Evolutionary conservation across 306 rosid genomes (phyloP), one percentile per base, ranked within the genome.

Genomic region (Amphicarpaea edgeworthii): DNA sequence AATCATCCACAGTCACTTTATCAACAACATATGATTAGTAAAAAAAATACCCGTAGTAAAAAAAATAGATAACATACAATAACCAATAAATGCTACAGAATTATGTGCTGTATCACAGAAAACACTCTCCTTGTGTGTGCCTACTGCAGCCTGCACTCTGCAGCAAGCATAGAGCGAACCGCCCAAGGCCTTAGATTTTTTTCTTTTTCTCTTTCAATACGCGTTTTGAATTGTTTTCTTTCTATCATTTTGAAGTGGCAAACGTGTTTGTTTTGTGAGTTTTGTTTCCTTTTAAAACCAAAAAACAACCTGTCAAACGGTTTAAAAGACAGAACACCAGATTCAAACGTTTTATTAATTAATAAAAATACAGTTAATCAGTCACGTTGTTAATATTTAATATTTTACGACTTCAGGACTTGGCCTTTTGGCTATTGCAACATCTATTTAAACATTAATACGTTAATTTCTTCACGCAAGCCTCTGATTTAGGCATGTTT

Each of bases 51-150:
- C n/a, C n/a, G n/a, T n/a, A n/a, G n/a, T n/a, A n/a, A n/a, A n/a
- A n/a, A n/a, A n/a, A n/a, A 28, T 28, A 28, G 4, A 5, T 43
- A 3, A 5, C 64, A 74, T 68, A 42, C 68, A 77, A 16, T 38
- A 67, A 50, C 7, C 26, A 74, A 76, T 75, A 75, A 64, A 79
- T 76, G 84, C 63, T 49, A 23, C 77, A 64, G 14, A 76, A 40
- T 14, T 30, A 40, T 73, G 62, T 77, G 85, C 78, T 8, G 30
- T 70, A 55, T 83, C 78, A 46, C 68, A 83, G 1, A 83, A 82
- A 68, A 78, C 86, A 78, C 77, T 41, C 73, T 43, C 57, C 63
- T 73, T 32, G 26, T 62, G 26, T 62, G 73, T 51, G 40, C 40
- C 65, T 70, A 28, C 30, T 47, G n/a, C 54, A 12, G 26, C 71